phyloP scores from a whole-genome alignment of 129 eudicot species.

The Apium graveolens region DNA sequence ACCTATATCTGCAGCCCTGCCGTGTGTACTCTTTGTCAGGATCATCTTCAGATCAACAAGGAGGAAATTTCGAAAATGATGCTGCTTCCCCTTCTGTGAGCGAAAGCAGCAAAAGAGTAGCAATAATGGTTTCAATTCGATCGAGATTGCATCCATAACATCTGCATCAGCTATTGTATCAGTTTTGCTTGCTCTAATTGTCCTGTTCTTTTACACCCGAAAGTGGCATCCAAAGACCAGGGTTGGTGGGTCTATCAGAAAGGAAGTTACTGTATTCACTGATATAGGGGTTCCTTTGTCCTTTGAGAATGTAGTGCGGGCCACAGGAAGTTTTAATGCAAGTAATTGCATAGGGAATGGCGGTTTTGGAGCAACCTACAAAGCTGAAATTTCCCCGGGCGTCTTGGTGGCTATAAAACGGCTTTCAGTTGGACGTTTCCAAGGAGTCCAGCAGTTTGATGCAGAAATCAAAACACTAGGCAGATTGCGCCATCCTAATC shows the following conservation, averaged over 20 bases:
- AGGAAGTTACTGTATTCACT: conserved; percentile 64
- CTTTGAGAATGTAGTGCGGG: conserved; percentile 67
- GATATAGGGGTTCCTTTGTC: conserved; percentile 74
- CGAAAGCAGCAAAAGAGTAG: conserved; percentile 3
- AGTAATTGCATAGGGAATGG: conserved; percentile 92
- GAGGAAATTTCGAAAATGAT: conserved; percentile 15
- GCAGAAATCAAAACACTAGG: conserved; percentile 86
- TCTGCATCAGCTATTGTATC: conserved; percentile 71
- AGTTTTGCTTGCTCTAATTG: conserved; percentile 62
- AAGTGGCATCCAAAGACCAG: conserved; percentile 67
- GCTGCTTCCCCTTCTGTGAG: conserved; percentile 17
- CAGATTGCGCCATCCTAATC: conserved; percentile 73
- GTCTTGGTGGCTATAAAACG: conserved; percentile 73
- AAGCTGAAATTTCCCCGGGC: conserved; percentile 81
- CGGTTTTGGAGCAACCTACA: conserved; percentile 88
- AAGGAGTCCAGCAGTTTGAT: conserved; percentile 82
- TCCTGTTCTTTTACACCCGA: conserved; percentile 67
- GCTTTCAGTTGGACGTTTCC: conserved; percentile 76
- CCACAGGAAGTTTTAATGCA: conserved; percentile 70
- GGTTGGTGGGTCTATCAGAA: conserved; percentile 42
- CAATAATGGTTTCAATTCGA: conserved; percentile 32
- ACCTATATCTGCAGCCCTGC: conserved; percentile 55
- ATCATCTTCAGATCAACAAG: conserved; percentile 33
- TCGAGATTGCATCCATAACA: conserved; percentile 75
- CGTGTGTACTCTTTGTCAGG: conserved; percentile 31